A percentile compares a stretch with the other conserved stretches of the same genome.
Evolutionary conservation across 306 rosid species (phyloP).

Genomic region (Begonia fuchsioides): DNA sequence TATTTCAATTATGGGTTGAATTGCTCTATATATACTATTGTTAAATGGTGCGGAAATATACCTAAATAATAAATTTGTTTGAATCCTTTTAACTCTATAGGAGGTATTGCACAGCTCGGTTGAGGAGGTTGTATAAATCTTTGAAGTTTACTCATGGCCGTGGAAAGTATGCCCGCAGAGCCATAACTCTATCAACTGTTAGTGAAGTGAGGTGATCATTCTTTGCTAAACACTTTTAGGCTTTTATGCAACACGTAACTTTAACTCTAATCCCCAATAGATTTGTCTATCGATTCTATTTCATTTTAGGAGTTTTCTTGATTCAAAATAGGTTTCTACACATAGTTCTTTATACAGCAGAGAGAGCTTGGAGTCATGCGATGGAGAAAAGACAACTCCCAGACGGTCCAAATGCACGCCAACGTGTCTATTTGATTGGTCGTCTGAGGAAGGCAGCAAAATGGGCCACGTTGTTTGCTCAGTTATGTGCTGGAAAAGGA

Average conservation of each 20-base stretch:
- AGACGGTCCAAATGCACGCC: conserved; percentile 80
- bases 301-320: conserved; percentile 5
- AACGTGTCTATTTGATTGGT: conserved; percentile 85
- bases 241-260: not conserved
- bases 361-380: conserved; percentile 99
- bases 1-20: no score
- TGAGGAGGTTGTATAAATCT: conserved; percentile 87
- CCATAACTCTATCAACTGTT: conserved; percentile 62
- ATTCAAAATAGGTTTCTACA: conserved; percentile 78
- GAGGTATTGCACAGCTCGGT: conserved; percentile 90
- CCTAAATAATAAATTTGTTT: conserved; percentile 2
- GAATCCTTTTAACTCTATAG: conserved; percentile 19
- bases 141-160: conserved; percentile 98
- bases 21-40: not conserved
- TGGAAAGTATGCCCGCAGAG: conserved; percentile 56
- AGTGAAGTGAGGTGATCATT: conserved; percentile 66
- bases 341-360: conserved; percentile 67
- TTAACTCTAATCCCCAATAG: no score
- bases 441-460: conserved; percentile 92
- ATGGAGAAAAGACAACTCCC: conserved; percentile 98
- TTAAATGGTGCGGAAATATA: not conserved
- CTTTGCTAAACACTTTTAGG: not conserved
- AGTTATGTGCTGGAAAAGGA: conserved; percentile 71
- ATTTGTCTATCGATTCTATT: no score
- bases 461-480: conserved; percentile 89